Conservation (phyloP, 768 basidiomycete species). For the Panellus pusillus region DNA sequence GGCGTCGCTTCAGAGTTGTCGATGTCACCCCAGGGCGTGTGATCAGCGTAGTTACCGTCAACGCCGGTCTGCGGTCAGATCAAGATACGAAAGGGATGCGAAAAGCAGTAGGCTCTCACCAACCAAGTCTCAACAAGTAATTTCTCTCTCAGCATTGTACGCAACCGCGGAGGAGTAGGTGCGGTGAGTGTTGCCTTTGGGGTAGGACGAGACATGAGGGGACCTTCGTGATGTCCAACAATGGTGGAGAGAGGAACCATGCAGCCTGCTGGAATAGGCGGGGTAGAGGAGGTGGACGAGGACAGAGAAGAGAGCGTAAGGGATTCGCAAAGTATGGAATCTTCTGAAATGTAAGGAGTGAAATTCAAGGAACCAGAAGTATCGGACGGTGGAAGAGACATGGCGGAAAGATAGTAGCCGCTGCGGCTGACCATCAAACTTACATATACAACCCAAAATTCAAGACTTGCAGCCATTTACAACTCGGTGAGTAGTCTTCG, state of each 20-base stretch:
- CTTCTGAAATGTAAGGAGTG: constrained; percentile 13
- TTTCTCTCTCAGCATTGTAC: constrained; percentile 38
- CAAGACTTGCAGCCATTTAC: background rate
- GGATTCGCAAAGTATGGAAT: constrained; percentile 32
- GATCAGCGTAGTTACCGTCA: constrained; percentile 35
- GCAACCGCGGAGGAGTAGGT: constrained; percentile 40
- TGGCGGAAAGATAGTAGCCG: background rate
- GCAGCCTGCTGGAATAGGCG: constrained; percentile 29
- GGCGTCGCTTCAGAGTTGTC: constrained; percentile 17
- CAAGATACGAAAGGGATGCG: background rate
- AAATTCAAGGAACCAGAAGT: constrained; percentile 13
- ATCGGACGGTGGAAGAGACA: background rate
- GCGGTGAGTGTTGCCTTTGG: constrained; percentile 28
- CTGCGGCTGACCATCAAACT: background rate
- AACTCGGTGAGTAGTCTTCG: constrained; percentile 10
- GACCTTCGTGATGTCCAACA: constrained; percentile 31
- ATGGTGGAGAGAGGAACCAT: constrained; percentile 27
- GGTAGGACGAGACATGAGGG: constrained; percentile 27
- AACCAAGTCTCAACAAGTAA: constrained; percentile 42
- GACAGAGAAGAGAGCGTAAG: constrained; percentile 36
- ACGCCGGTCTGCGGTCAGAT: constrained; percentile 28
- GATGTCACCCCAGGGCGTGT: constrained; percentile 38
- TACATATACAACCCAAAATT: background rate
- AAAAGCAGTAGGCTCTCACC: constrained; percentile 27
- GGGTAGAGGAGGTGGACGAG: constrained; percentile 28